A percentile compares a stretch with the other conserved stretches of the same genome.
phyloP scores from a whole-genome alignment of 768 basidiomycete genomes.

The Kwoniella europaea region DNA sequence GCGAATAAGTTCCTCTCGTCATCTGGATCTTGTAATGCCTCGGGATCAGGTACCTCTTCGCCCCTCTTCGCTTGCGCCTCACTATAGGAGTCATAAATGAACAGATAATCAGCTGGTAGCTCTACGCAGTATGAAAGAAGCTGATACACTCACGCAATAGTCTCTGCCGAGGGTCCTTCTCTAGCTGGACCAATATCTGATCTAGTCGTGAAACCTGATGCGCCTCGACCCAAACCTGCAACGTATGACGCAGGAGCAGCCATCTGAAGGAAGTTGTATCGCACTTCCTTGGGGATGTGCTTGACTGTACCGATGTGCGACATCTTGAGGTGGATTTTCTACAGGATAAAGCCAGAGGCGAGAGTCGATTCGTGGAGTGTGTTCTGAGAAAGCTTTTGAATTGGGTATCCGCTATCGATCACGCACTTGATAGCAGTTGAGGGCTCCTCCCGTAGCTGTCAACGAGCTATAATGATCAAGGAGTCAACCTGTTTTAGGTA shows the following conservation, averaged over 20 bases:
- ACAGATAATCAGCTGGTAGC: neutral
- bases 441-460: too few species aligned
- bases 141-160: slow-evolving; percentile 70
- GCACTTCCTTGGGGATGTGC: slow-evolving; percentile 50
- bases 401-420: too few species aligned
- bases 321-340: slow-evolving; percentile 31
- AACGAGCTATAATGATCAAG: too few species aligned
- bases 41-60: slow-evolving; percentile 85
- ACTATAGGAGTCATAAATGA: slow-evolving; percentile 58
- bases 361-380: neutral
- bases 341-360: neutral
- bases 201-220: slow-evolving; percentile 95
- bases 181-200: slow-evolving; percentile 98
- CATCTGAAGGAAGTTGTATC: slow-evolving; percentile 57
- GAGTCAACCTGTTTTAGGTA: neutral
- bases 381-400: too few species aligned
- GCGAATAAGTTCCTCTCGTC: slow-evolving; percentile 96
- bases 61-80: slow-evolving; percentile 85
- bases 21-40: slow-evolving; percentile 94
- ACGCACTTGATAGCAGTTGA: neutral
- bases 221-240: slow-evolving; percentile 96
- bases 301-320: slow-evolving; percentile 50
- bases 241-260: slow-evolving; percentile 94
- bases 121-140: neutral
- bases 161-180: slow-evolving; percentile 90